Evolutionary conservation across 345 rosid genomes (phyloP).

Genomic region (Eucalyptus cloeziana): DNA sequence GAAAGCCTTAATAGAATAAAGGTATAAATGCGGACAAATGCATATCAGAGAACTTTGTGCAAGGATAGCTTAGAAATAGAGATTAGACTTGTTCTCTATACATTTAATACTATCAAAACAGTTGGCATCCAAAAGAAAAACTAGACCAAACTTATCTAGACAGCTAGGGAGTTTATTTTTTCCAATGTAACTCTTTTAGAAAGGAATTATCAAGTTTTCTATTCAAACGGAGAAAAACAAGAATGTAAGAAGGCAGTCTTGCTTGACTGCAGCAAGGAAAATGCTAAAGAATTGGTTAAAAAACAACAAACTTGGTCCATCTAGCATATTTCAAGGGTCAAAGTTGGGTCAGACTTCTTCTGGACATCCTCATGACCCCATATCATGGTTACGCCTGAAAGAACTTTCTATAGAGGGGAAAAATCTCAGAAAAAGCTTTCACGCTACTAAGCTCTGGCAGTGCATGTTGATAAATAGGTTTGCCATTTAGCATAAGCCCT

Average conservation of each 20-base stretch:
- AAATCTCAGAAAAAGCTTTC: background rate
- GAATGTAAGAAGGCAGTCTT: background rate
- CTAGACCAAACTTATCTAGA: too few species aligned
- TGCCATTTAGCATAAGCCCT: background rate
- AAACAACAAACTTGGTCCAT: background rate
- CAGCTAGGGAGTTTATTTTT: too few species aligned
- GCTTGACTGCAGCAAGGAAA: background rate
- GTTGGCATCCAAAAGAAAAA: too few species aligned
- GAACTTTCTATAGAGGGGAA: background rate
- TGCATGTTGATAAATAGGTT: background rate
- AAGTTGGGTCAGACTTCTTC: background rate
- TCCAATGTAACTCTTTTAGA: too few species aligned
- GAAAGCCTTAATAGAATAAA: too few species aligned
- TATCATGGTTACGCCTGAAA: background rate
- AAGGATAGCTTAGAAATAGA: too few species aligned
- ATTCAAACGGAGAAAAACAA: too few species aligned
- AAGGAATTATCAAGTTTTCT: too few species aligned
- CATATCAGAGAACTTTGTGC: too few species aligned
- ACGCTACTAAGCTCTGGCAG: background rate
- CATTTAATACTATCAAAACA: too few species aligned
- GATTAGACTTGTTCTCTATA: too few species aligned
- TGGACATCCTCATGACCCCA: background rate
- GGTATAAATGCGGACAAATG: too few species aligned
- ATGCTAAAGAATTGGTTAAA: background rate
- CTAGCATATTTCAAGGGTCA: background rate